Evolutionary conservation across 192 early-diverging fungal genomes (phyloP), one percentile per base, ranked within the genome.

Genomic region (Coemansia sp.): DNA sequence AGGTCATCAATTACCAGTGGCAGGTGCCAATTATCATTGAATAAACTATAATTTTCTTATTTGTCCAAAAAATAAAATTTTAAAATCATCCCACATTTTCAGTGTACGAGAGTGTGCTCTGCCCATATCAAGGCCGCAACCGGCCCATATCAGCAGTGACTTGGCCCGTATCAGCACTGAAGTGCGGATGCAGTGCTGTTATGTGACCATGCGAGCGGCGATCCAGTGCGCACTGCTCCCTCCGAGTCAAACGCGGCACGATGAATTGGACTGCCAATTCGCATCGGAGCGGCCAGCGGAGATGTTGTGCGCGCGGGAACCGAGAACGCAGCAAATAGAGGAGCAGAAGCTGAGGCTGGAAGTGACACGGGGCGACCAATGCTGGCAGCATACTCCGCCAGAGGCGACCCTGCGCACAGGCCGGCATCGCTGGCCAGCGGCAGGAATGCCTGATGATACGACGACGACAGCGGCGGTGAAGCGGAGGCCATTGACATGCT

Each of bases 161-260:
- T 34, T 34, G 31, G 31, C 31, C 31, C 31, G 8, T 34, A 34
- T 65, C 52, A 72, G 66, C 75, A 72, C 49, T 68, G 68, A 2
- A 77, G 65, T 21, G 59, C 58, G 14, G 74, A 71, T 0, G 75
- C 59, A 0, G 74, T 56, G 7, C 8, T 26, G 23, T 36, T 68
- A 60, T 57, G 69, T 21, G 65, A 59, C 75, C 75, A 78, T 2
- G 70, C 69, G 62, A 78, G 62, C 44, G 75, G 75, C 2, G 75
- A 78, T n/a, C 68, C 62, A 19, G 75, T 51, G 25, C 75, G 69
- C 59, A 78, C 69, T 11, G 69, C 8, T 17, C 61, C 58, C 44
- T 77, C 75, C 2, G 65, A 8, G 28, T 72, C 75, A 63, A 78
- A 78, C 7, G 31, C 54, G 2, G 60, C 59, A 49, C 60, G 64